Conservation (phyloP, 2,329 filamentous ascomycete genomes). For the Exserohilum rostratum region DNA sequence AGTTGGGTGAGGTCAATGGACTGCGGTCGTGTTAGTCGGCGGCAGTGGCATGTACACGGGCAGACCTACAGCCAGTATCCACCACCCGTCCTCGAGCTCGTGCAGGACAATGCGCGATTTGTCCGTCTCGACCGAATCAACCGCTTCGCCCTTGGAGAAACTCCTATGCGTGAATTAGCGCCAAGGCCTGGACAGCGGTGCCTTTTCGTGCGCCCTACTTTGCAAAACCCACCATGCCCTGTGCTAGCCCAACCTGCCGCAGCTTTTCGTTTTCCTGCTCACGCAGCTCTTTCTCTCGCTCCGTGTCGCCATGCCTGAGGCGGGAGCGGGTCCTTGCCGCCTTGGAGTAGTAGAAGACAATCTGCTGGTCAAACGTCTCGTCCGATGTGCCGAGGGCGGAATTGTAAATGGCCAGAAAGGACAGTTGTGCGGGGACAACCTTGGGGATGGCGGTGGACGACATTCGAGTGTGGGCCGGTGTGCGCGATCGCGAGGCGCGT, state of each 20-base stretch:
- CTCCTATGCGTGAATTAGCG: slow-evolving; percentile 58
- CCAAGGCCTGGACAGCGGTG: not conserved
- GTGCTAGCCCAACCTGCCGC: slow-evolving; percentile 91
- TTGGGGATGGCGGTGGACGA: slow-evolving; percentile 36
- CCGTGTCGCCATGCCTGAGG: slow-evolving; percentile 34
- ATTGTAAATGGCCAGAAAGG: slow-evolving; percentile 94
- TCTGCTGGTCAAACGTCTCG: slow-evolving; percentile 77
- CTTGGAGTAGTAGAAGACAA: slow-evolving; percentile 86
- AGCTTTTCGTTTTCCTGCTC: slow-evolving; percentile 84
- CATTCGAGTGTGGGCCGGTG: slow-evolving; percentile 22
- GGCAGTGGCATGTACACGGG: not conserved
- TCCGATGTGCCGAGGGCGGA: slow-evolving; percentile 76
- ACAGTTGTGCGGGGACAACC: slow-evolving; percentile 79
- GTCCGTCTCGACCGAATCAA: slow-evolving; percentile 90
- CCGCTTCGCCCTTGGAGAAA: slow-evolving; percentile 77
- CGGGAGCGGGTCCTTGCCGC: slow-evolving; percentile 39
- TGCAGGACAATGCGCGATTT: slow-evolving; percentile 82
- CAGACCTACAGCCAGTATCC: slow-evolving; percentile 81
- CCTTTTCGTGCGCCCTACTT: slow-evolving; percentile 47
- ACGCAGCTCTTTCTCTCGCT: slow-evolving; percentile 47
- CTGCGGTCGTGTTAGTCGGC: slow-evolving; percentile 49
- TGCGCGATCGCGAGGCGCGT: slow-evolving; percentile 10
- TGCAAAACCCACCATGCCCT: slow-evolving; percentile 94
- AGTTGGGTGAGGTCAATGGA: slow-evolving; percentile 82
- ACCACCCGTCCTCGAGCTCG: slow-evolving; percentile 91